Conservation (phyloP, 352 stramenopile species). For the Pythium sukuiense region DNA sequence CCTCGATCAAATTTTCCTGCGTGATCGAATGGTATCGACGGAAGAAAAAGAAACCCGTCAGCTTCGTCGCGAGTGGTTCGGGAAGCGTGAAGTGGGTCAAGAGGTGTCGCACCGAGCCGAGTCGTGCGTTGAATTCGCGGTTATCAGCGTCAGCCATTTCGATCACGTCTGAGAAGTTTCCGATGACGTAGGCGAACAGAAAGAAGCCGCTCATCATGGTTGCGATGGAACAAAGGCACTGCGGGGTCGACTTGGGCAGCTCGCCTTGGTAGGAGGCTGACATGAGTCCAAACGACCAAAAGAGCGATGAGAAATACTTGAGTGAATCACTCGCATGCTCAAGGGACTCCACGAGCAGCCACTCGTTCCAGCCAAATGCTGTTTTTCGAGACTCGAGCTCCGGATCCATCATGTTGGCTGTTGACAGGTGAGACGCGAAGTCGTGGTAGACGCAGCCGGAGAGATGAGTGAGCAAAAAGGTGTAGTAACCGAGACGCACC, state of each 20-base stretch:
- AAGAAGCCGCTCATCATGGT: slow-evolving; percentile 52
- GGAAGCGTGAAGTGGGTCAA: slow-evolving; percentile 45
- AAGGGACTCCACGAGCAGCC: slow-evolving; percentile 32
- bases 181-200: slow-evolving; percentile 49
- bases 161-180: slow-evolving; percentile 53
- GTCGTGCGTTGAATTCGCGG: slow-evolving; percentile 51
- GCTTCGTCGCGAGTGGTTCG: slow-evolving; percentile 27
- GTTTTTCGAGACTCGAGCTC: slow-evolving; percentile 11
- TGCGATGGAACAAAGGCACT: slow-evolving; percentile 41
- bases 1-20: slow-evolving; percentile 46
- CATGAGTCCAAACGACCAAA: slow-evolving; percentile 48
- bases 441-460: slow-evolving; percentile 54
- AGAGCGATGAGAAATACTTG: slow-evolving; percentile 37
- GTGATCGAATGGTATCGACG: slow-evolving; percentile 55
- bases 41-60: slow-evolving; percentile 62
- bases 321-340: slow-evolving; percentile 22
- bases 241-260: slow-evolving; percentile 34
- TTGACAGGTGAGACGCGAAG: slow-evolving; percentile 44
- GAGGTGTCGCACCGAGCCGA: slow-evolving; percentile 46
- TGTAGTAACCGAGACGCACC: slow-evolving; percentile 54
- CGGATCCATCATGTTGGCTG: slow-evolving; percentile 29
- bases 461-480: slow-evolving; percentile 45
- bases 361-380: slow-evolving; percentile 47
- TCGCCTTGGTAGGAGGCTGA: slow-evolving; percentile 45
- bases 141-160: slow-evolving; percentile 51